These are phyloP conservation scores for Pleurostoma richardsiae DNA, from an alignment of 2,329 filamentous ascomycete species.

Conservation along the genomic window DNA sequence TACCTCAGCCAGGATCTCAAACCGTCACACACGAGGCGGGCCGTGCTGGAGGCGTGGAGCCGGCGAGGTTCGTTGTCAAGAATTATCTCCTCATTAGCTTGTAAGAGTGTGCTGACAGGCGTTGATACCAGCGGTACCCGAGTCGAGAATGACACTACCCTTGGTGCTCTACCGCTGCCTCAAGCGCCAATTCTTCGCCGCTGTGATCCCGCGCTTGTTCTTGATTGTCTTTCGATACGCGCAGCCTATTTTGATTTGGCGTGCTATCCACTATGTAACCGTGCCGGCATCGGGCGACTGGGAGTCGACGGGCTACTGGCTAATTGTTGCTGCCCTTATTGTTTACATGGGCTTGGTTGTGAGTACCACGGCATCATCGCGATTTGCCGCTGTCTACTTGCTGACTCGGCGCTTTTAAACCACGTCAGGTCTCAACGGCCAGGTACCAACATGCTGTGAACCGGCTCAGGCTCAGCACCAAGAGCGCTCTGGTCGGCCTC, in stretches of 20 bases:
- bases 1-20: constrained; percentile 14
- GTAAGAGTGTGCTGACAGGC: no score
- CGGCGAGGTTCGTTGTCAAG: constrained; percentile 14
- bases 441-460: constrained; percentile 15
- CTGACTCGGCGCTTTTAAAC: neutral
- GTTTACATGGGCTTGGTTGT: constrained; percentile 33
- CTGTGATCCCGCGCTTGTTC: constrained; percentile 27
- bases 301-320: constrained; percentile 13
- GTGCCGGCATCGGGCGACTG: constrained; percentile 1
- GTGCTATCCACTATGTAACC: constrained; percentile 25
- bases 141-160: constrained; percentile 19
- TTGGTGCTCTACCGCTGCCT: constrained; percentile 22
- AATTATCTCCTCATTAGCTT: no score
- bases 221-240: constrained; percentile 32
- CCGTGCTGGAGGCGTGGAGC: constrained; percentile 18
- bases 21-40: constrained; percentile 12
- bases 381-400: no score
- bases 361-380: constrained; percentile 7
- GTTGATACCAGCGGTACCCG: constrained; percentile 12
- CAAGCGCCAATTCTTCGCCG: constrained; percentile 18
- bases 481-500: constrained; percentile 13
- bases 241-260: constrained; percentile 32
- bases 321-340: constrained; percentile 23
- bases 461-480: constrained; percentile 13
- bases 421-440: constrained; percentile 10